phyloP scores from a whole-genome alignment of 1,284 basidiomycete species.

The Boletus mariae region DNA sequence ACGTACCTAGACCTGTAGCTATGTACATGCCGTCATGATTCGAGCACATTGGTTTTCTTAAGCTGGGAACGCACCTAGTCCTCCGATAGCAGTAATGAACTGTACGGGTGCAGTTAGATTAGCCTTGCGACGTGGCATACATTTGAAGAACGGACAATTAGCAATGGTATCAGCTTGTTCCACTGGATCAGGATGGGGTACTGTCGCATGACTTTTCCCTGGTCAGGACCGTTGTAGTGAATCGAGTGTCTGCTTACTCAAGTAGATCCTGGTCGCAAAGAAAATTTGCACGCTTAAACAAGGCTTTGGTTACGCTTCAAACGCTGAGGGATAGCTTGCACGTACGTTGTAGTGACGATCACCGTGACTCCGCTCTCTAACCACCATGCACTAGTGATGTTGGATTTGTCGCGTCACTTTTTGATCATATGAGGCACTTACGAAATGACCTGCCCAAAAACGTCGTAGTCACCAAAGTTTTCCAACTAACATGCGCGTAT shows the following conservation, averaged over 20 bases:
- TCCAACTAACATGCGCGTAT: neutral
- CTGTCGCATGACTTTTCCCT: constrained; percentile 1
- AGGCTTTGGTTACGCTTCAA: neutral
- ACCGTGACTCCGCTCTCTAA: constrained; percentile 4
- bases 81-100: neutral
- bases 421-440: neutral
- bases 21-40: neutral
- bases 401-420: neutral
- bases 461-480: constrained; percentile 1
- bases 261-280: constrained; percentile 7
- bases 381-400: neutral
- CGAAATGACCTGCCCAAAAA: neutral
- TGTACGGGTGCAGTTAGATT: neutral
- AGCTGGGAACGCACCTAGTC: neutral
- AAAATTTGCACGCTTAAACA: constrained; percentile 4
- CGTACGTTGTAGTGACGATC: constrained; percentile 3
- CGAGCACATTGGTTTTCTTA: neutral
- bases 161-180: neutral
- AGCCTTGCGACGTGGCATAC: neutral
- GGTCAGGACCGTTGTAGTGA: neutral
- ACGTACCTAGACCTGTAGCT: constrained; percentile 6
- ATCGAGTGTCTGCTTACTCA: constrained; percentile 2
- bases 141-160: constrained; percentile 5
- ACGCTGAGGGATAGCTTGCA: neutral
- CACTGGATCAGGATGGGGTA: constrained; percentile 4